Evolutionary conservation across 129 eudicot species (phyloP).

Genomic region (Pseudognaphalium luteoalbum): DNA sequence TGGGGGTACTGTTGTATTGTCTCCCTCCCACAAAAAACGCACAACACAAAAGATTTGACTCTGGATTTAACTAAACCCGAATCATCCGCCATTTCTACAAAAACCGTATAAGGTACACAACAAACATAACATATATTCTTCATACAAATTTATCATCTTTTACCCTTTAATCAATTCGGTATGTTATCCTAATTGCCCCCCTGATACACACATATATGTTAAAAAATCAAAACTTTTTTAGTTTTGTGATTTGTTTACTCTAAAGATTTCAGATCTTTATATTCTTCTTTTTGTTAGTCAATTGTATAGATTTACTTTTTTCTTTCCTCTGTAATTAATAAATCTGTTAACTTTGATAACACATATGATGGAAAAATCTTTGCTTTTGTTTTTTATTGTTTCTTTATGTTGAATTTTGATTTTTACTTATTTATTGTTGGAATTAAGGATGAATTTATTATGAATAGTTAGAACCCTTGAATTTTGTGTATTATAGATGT

Average conservation of each 20-base stretch:
- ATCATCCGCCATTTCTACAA: conserved; percentile 22
- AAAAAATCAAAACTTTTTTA: background rate
- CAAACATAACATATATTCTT: background rate
- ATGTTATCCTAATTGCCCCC: conserved; percentile 12
- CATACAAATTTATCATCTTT: background rate
- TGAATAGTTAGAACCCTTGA: background rate
- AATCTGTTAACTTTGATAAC: background rate
- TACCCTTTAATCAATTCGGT: conserved; percentile 14
- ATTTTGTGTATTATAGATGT: background rate
- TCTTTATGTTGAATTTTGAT: background rate
- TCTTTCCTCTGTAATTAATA: background rate
- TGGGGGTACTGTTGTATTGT: conserved; percentile 33
- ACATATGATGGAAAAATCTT: background rate
- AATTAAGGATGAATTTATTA: background rate
- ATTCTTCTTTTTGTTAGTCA: background rate
- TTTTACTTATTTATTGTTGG: background rate
- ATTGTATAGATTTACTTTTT: background rate
- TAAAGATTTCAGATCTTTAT: conserved; percentile 19
- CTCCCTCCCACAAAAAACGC: conserved; percentile 39
- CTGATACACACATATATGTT: background rate
- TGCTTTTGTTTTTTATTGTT: background rate
- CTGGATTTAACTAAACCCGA: conserved; percentile 36
- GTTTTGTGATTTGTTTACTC: conserved; percentile 24
- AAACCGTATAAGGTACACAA: background rate
- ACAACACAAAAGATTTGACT: conserved; percentile 25